Percentiles rank a stretch among this genome's conserved stretches.
Conservation (phyloP, 2,329 filamentous ascomycete genomes). For the Penicillium sp. region DNA sequence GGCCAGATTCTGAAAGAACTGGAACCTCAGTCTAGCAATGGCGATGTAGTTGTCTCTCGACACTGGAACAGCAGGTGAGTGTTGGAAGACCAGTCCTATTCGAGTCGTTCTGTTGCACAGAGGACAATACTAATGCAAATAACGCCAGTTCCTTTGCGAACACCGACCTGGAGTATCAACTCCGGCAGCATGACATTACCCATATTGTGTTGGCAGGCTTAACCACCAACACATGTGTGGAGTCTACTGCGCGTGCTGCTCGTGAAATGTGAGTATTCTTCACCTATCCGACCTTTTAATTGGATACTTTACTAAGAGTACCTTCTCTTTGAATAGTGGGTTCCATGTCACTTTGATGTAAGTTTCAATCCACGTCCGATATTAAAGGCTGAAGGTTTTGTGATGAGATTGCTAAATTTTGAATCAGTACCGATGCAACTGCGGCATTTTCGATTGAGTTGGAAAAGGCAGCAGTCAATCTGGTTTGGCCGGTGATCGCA, state of each 20-base stretch:
- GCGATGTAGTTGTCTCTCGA: conserved; percentile 36
- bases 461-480: conserved; percentile 1
- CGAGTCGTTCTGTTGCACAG: not conserved
- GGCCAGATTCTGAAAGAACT: conserved; percentile 34
- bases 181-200: conserved; percentile 37
- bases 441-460: conserved; percentile 3
- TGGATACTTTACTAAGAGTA: not conserved
- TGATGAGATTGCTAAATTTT: not conserved
- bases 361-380: not conserved
- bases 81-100: not conserved
- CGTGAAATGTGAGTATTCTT: conserved; percentile 29
- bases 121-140: not conserved
- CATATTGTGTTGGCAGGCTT: conserved; percentile 38
- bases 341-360: not conserved
- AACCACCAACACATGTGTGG: conserved; percentile 39
- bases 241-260: conserved; percentile 41
- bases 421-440: conserved; percentile 1
- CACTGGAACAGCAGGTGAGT: conserved; percentile 36
- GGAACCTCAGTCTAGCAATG: conserved; percentile 31
- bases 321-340: not conserved
- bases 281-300: not conserved
- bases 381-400: not conserved
- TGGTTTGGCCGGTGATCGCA: too few relatives aligned
- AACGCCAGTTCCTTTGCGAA: conserved; percentile 34
- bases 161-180: conserved; percentile 42